Evolutionary conservation across 2,329 filamentous ascomycete genomes (phyloP).

Genomic region (Didymella arachidicola): DNA sequence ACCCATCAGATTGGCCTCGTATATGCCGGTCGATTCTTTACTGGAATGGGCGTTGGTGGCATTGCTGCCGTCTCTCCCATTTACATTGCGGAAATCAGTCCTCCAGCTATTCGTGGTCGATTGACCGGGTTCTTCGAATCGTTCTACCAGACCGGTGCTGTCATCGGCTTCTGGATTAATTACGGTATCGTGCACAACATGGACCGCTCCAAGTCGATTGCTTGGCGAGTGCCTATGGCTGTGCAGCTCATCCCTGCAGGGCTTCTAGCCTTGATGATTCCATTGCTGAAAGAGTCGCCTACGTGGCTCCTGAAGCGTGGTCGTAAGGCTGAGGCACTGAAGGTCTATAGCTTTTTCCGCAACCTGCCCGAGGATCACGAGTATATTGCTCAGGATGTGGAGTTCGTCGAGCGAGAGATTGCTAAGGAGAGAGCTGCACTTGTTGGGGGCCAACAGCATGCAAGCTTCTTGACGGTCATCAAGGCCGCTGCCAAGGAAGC

Average conservation of each 20-base stretch:
- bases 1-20: slow-evolving; percentile 44
- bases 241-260: slow-evolving; percentile 73
- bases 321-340: slow-evolving; percentile 51
- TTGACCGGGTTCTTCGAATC: slow-evolving; percentile 60
- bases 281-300: slow-evolving; percentile 56
- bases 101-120: slow-evolving; percentile 65
- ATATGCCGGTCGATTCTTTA: slow-evolving; percentile 53
- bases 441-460: slow-evolving; percentile 34
- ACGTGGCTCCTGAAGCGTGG: slow-evolving; percentile 56
- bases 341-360: slow-evolving; percentile 68
- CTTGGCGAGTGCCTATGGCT: slow-evolving; percentile 61
- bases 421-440: slow-evolving; percentile 45
- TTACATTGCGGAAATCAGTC: slow-evolving; percentile 66
- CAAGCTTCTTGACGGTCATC: slow-evolving; percentile 40
- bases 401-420: slow-evolving; percentile 72
- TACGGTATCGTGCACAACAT: slow-evolving; percentile 57
- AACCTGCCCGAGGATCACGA: slow-evolving; percentile 64
- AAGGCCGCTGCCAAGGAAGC: slow-evolving; percentile 44
- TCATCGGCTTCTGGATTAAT: slow-evolving; percentile 55
- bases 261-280: slow-evolving; percentile 58
- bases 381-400: slow-evolving; percentile 79
- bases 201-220: slow-evolving; percentile 51
- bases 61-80: slow-evolving; percentile 65
- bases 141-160: slow-evolving; percentile 57
- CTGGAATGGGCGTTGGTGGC: slow-evolving; percentile 50